phyloP scores from a whole-genome alignment of 371 early-diverging fungal genomes.

The Choanephora cucurbitarum region DNA sequence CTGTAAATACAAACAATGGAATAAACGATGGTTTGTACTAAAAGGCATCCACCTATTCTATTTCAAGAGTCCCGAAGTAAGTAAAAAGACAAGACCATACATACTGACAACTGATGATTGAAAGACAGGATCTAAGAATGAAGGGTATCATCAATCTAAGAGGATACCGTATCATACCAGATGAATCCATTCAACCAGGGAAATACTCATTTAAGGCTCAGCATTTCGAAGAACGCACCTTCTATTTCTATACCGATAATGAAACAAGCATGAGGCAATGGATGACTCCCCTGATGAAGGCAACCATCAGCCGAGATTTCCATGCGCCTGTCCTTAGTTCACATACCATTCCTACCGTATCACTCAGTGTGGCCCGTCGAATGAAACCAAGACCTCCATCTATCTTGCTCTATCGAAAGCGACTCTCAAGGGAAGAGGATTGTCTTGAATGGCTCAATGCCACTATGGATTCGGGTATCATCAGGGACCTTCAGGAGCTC shows the following conservation, averaged over 20 bases:
- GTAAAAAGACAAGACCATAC: background rate
- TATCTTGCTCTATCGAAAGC: slow-evolving; percentile 33
- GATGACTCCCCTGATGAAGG: slow-evolving; percentile 67
- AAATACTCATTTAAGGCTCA: slow-evolving; percentile 70
- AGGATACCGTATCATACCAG: slow-evolving; percentile 54
- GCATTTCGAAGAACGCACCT: slow-evolving; percentile 58
- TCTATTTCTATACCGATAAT: slow-evolving; percentile 63
- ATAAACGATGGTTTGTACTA: slow-evolving; percentile 70
- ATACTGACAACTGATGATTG: background rate
- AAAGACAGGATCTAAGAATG: slow-evolving; percentile 43
- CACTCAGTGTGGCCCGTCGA: slow-evolving; percentile 62
- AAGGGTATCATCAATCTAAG: slow-evolving; percentile 56
- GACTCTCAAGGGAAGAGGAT: background rate
- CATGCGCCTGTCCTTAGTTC: slow-evolving; percentile 67
- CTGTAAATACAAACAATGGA: slow-evolving; percentile 68
- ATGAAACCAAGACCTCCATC: slow-evolving; percentile 70
- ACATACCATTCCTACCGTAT: slow-evolving; percentile 62
- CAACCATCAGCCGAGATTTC: slow-evolving; percentile 63
- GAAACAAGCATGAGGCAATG: slow-evolving; percentile 50
- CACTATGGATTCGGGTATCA: background rate
- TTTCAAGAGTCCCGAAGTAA: slow-evolving; percentile 63
- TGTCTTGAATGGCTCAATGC: background rate
- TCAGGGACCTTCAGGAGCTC: slow-evolving; percentile 28
- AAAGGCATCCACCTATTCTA: slow-evolving; percentile 65
- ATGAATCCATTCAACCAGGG: slow-evolving; percentile 61